Base-by-base conservation (phyloP, 2,329 filamentous ascomycete species). In the Calonectria crousiana region DNA sequence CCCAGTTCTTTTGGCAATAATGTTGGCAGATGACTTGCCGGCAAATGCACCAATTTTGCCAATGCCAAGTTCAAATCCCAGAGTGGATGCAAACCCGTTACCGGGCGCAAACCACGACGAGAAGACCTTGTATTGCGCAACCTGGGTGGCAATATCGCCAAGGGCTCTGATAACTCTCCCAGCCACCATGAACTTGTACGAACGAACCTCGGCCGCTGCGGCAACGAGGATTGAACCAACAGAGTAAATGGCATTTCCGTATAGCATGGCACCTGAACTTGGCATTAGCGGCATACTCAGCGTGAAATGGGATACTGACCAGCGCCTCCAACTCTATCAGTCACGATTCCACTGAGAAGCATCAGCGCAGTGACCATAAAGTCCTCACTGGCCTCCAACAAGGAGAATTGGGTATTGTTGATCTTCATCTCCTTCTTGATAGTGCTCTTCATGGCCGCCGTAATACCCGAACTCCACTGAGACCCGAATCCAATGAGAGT, bases 41-140 rank as follows among this genome's bases (percentile, higher is more conserved):
- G 90, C 89, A 74, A 92, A 92, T 0, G 87, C 87, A 4, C 90
- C 90, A 20, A 92, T 88, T 81, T 91, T 92, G 20, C 89, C 89
- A 72, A 92, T 87, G 0, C 87, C 89, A 0, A 92, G 84, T 78
- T 92, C 91, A n/a, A 92, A 88, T 0, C 87, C 91, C 0, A 92
- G 84, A 0, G 90, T 92, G 0, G 90, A 90, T 0, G 90, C 91
- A 78, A 92, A 92, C 3, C 91, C 90, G 76, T 89, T 87, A 36
- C 86, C 90, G 0, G 91, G 91, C 0, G 90, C 86, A 73, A 92
- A 92, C 90, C 90, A 92, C 0, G 89, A 90, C 1, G 89, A 91
- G 78, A 92, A 92, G 70, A 92, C 88, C 73, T 92, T 91, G 80
- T 92, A 92, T 78, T 92, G 90, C 0, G 91, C 91, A 30, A 92